Evolutionary conservation across 495 filamentous ascomycete species (phyloP).

Genomic region (Xanthoparmelia taractica): DNA sequence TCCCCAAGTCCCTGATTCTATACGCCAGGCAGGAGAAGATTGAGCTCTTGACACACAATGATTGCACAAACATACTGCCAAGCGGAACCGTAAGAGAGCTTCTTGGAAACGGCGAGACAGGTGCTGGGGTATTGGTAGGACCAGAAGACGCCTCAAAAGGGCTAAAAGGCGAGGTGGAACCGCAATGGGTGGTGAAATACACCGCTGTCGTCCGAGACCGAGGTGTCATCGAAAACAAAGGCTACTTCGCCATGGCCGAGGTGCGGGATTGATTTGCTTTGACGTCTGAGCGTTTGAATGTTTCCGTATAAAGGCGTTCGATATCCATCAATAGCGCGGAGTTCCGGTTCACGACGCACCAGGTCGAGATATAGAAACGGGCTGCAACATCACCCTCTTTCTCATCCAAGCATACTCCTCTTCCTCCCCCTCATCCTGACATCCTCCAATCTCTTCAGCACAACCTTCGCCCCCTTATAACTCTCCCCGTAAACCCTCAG

Average conservation of each 20-base stretch:
- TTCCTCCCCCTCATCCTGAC: conserved; percentile 95
- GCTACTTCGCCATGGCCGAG: conserved; percentile 84
- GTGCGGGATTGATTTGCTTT: conserved; percentile 33
- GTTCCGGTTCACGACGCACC: too few relatives aligned
- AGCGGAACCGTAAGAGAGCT: conserved; percentile 75
- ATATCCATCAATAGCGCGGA: conserved; percentile 10
- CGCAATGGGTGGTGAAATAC: conserved; percentile 96
- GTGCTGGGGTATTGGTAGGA: conserved; percentile 58
- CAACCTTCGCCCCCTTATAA: conserved; percentile 49
- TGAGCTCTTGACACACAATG: conserved; percentile 87
- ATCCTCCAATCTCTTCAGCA: conserved; percentile 77
- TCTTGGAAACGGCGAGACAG: conserved; percentile 56
- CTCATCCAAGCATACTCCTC: conserved; percentile 87
- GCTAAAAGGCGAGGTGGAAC: conserved; percentile 66
- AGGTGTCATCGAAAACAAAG: conserved; percentile 98
- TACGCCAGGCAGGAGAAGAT: conserved; percentile 79
- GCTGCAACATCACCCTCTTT: not conserved
- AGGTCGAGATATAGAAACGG: too few relatives aligned
- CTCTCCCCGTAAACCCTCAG: conserved; percentile 53
- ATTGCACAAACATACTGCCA: conserved; percentile 85
- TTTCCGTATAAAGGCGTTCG: not conserved
- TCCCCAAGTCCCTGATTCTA: conserved; percentile 77
- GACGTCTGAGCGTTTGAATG: not conserved
- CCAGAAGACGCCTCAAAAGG: conserved; percentile 41
- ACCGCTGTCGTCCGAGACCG: conserved; percentile 93